Base-by-base conservation (phyloP, 495 filamentous ascomycete species). In the Aspergillus conjunctus region DNA sequence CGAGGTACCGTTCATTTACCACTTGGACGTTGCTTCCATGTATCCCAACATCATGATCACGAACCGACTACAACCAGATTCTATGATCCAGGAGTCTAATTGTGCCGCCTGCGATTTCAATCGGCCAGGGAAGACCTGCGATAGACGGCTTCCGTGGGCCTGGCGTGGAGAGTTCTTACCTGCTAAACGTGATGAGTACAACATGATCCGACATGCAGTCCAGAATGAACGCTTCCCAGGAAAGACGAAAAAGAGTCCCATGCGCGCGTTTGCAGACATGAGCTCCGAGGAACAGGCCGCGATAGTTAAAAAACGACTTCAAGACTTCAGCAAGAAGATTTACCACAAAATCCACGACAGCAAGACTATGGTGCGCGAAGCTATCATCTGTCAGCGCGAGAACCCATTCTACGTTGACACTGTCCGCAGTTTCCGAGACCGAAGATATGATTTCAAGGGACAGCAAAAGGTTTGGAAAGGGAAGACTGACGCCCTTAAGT, bases 41-140 rank as follows among this genome's bases (percentile, higher is more conserved):
- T 99, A 99, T 72, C 94, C 94, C 17, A 99, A 99, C 71, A 99
- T 99, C 74, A 99, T 99, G 95, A 98, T 94, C 4, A 99, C 95
- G 10, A 99, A 99, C 68, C 91, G 94, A 66, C 75, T 99, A 32
- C 94, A 99, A 58, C 94, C 94, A 1, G 94, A 99, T 71, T 98
- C 95, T 5, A 94, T 99, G 91, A 96, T 98, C 41, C 76, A 92
- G 48, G 94, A 99, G 69, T 93, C 95, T 3, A 88, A 94, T 62
- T 99, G 94, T 68, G 94, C 94, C 0, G 92, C 95, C 8, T 99
- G 94, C 71, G 94, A 99, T 67, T 99, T 99, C 82, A 99, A 99
- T 63, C 82, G 94, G 37, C 94, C 94, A 0, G 95, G 95, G 3
- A 99, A 99, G 70, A 97, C 91, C 4, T 99, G 94, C 69, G 94